Base-by-base conservation (phyloP, 192 early-diverging fungal genomes). In the Podila verticillata region DNA sequence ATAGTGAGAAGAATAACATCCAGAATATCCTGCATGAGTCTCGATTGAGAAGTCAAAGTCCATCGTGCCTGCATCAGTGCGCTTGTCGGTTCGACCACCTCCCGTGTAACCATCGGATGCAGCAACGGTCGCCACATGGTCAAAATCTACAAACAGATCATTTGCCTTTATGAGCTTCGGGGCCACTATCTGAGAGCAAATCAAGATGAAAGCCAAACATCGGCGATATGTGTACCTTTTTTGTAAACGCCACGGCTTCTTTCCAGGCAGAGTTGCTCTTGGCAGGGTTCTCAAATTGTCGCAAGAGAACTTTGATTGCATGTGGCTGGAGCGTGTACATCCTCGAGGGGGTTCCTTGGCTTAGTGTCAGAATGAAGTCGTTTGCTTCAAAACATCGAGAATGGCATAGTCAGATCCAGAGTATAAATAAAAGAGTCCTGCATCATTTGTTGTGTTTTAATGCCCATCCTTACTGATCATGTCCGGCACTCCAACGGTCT, bases 341-440 rank as follows among this genome's bases (percentile, higher is more conserved):
- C 5, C 61, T 24, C 26, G 67, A 20, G 22, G 69, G 36, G 26
- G 71, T 57, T n/a, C 58, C 65, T 4, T 63, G 47, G 36, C 84
- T 82, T 20, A 85, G 57, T 4, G 75, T 59, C 15, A 82, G 56
- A 48, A 85, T 82, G 24, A 79, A 72, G 9, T 82, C 80, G 48
- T 69, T 79, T 10, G 68, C 84, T 85, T 63, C n/a, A 73, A 13
- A 58, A 48, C 24, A 9, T 39, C 49, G 36, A 32, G 44, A 5
- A 64, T 29, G 63, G 65, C 20, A 8, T 49, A 6, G 36, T 65
- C 7, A 17, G 28, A 4, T 32, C 8, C 29, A 6, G 15, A 3
- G 15, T 19, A 7, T 49, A 24, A 54, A 57, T 36, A 54, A n/a
- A 31, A n/a, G n/a, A n/a, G n/a, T 19, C 8, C 29, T 24, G 39